Base-by-base conservation (phyloP, 192 early-diverging fungal species). In the Hyaloraphidium curvatum region DNA sequence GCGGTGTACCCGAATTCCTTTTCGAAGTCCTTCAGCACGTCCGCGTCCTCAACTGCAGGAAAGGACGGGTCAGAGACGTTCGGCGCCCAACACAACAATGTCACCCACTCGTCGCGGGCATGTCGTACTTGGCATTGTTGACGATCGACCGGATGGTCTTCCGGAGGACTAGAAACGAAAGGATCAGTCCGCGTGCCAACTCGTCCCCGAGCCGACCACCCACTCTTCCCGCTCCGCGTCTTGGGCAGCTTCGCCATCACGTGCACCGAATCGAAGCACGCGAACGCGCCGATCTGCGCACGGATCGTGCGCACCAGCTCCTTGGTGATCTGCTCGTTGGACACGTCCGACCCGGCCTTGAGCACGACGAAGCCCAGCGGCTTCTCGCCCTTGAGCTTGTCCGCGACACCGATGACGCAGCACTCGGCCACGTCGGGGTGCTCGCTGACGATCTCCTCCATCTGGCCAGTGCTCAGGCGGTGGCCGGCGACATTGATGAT, bases 401-500 rank as follows among this genome's bases (percentile, higher is more conserved):
- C 79, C 0, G 74, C 73, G 31, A 77, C 65, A 14, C 77, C 74
- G 0, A 83, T 75, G 5, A 83, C 81, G 55, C 75, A 77, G 51
- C 77, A 77, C 58, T 86, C 83, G 14, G 71, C 81, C 19, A 83
- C 69, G 3, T 60, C 64, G 0, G 55, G 60, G 62, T 87, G 81
- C 11, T 67, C 65, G 13, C 79, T 67, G 2, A 92, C 63, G 16
- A 83, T 75, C 55, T 81, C 74, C 52, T 92, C 89, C 21, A 86
- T 73, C 0, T 75, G 77, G 27, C 84, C 83, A 1, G 83, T 84
- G 3, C 79, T 81, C 2, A 92, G 65, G 0, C 89, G 79, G 60
- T 92, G 89, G 11, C 80, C 84, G 0, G 89, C 86, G 0, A 86
- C 82, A 58, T 92, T 89, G 60, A 92, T 83, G 31, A 92, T 59